A percentile compares a stretch with the other conserved stretches of the same genome.
Conservation (phyloP, 495 filamentous ascomycete genomes). For the Penicillium samsonianum region DNA sequence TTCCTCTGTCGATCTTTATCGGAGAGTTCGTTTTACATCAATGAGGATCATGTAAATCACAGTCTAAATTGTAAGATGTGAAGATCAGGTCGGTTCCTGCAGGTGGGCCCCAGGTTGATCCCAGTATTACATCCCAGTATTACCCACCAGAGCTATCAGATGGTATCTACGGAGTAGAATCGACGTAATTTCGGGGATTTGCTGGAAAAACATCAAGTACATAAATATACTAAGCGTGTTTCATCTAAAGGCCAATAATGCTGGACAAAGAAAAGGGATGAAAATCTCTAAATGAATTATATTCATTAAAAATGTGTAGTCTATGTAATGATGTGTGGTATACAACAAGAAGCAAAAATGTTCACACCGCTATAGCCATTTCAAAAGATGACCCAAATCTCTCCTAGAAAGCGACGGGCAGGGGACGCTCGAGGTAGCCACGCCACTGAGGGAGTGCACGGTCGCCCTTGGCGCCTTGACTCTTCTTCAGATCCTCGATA, state of each 20-base stretch:
- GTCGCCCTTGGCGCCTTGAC: conserved; percentile 37
- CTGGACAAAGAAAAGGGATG: too few species aligned
- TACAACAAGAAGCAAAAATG: conserved; percentile 7
- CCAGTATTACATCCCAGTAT: too few species aligned
- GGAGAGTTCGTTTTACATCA: conserved; percentile 4
- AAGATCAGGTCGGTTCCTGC: conserved; percentile 5
- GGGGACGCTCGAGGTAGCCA: conserved; percentile 50
- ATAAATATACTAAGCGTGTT: neutral
- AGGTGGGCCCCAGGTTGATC: too few species aligned
- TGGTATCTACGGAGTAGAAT: neutral
- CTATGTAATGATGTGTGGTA: conserved; percentile 5
- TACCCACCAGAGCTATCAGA: neutral
- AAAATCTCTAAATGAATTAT: neutral
- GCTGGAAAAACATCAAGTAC: neutral
- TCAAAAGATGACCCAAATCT: neutral
- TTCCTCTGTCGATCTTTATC: conserved; percentile 3
- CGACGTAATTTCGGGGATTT: neutral
- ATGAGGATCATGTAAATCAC: conserved; percentile 2
- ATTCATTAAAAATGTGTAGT: conserved; percentile 2
- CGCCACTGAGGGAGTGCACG: conserved; percentile 54
- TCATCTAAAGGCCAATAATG: neutral
- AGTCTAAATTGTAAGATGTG: neutral
- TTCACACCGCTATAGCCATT: neutral
- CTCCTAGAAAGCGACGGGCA: conserved; percentile 46
- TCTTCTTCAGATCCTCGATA: conserved; percentile 63